A percentile compares a stretch with the other conserved stretches of the same genome.
phyloP scores from a whole-genome alignment of 129 eudicot species.

The Artemisia argyi region DNA sequence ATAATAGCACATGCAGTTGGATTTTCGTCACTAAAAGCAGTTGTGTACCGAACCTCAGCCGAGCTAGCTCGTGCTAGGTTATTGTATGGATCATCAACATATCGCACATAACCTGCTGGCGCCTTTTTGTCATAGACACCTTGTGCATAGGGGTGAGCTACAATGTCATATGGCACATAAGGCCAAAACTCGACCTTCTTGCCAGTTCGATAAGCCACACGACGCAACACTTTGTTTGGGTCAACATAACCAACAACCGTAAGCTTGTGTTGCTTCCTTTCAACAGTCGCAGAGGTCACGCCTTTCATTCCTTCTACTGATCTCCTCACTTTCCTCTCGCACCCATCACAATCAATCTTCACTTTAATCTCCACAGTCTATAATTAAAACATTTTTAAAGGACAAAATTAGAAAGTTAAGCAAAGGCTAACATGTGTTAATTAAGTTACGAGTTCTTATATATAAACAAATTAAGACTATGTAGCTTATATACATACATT shows the following conservation, averaged over 20 bases:
- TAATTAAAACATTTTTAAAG: not conserved
- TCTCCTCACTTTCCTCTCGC: conserved; percentile 77
- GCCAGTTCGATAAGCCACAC: conserved; percentile 83
- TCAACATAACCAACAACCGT: conserved; percentile 82
- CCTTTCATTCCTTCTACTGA: conserved; percentile 94
- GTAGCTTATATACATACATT: too few species aligned
- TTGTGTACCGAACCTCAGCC: conserved; percentile 89
- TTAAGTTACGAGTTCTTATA: too few species aligned
- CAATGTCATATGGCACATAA: conserved; percentile 81
- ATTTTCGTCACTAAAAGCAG: conserved; percentile 65
- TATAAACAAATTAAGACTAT: too few species aligned
- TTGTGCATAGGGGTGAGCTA: conserved; percentile 80
- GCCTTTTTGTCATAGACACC: conserved; percentile 90
- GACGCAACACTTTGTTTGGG: conserved; percentile 74
- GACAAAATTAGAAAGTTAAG: too few species aligned
- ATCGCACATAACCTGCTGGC: conserved; percentile 84
- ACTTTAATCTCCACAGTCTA: conserved; percentile 88
- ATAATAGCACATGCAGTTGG: too few species aligned
- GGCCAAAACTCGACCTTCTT: conserved; percentile 97
- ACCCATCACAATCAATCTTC: conserved; percentile 92
- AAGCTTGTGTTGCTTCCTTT: conserved; percentile 75
- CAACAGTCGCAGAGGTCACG: conserved; percentile 61
- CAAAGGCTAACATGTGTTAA: too few species aligned
- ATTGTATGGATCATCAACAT: conserved; percentile 44
- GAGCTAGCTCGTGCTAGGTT: conserved; percentile 87